A percentile compares a stretch with the other conserved stretches of the same genome.
Evolutionary conservation across 2,329 filamentous ascomycete genomes (phyloP).

Genomic region (Sporothrix pseudoabietina): DNA sequence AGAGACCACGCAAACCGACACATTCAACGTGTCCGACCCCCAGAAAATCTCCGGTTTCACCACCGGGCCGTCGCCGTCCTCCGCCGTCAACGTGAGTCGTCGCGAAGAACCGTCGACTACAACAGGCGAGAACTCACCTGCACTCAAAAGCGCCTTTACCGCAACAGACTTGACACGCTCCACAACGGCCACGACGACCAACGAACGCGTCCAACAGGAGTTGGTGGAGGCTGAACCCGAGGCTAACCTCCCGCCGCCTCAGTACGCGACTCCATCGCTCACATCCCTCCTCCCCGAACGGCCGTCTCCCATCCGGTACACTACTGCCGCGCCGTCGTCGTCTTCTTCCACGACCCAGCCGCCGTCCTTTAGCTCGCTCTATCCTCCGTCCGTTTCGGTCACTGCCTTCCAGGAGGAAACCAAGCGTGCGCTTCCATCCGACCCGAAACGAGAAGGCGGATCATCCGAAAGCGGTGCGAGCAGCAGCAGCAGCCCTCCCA

Average conservation of each 20-base stretch:
- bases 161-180: not conserved
- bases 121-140: not conserved
- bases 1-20: not conserved
- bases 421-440: constrained; percentile 79
- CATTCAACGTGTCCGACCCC: constrained; percentile 33
- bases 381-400: constrained; percentile 45
- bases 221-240: not conserved
- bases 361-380: constrained; percentile 64
- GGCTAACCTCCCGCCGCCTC: constrained; percentile 3
- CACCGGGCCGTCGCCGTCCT: constrained; percentile 29
- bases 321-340: constrained; percentile 11
- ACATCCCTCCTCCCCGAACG: not conserved
- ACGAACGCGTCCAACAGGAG: constrained; percentile 15
- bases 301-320: not conserved
- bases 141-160: not conserved
- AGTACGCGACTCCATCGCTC: not conserved
- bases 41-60: constrained; percentile 20
- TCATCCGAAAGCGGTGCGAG: constrained; percentile 53
- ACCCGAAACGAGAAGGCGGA: constrained; percentile 68
- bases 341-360: constrained; percentile 41
- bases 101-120: not conserved
- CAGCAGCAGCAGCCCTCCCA: constrained; percentile 32
- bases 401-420: constrained; percentile 64
- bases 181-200: constrained; percentile 6
- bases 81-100: constrained; percentile 8